phyloP scores from a whole-genome alignment of 225 moss, liverwort and hornwort genomes.

The Climacium dendroides region DNA sequence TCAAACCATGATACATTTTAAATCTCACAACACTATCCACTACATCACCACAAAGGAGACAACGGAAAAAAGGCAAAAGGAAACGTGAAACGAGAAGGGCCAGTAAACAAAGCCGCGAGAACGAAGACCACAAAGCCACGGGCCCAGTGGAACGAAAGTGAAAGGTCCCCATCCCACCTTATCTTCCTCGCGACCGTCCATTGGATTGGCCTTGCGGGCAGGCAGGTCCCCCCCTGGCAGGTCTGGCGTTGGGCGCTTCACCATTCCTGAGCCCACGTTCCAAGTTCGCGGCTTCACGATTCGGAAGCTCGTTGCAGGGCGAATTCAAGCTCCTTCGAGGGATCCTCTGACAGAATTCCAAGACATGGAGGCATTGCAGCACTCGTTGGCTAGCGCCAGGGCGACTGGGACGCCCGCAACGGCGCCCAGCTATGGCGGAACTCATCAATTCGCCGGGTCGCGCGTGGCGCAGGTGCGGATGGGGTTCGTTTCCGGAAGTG shows the following conservation, averaged over 20 bases:
- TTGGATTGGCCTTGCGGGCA: neutral
- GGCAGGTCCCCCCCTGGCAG: neutral
- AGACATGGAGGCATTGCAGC: constrained; percentile 27
- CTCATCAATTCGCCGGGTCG: neutral
- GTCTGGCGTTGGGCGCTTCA: neutral
- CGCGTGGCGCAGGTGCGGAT: constrained; percentile 21
- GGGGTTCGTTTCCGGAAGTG: constrained; percentile 17
- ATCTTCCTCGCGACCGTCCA: neutral
- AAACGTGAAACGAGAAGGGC: neutral
- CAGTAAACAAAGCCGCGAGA: neutral
- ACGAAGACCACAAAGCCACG: neutral
- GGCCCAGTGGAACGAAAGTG: neutral
- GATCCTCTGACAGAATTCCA: neutral
- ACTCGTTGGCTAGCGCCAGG: neutral
- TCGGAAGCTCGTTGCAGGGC: neutral
- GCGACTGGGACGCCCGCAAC: neutral
- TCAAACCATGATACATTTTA: neutral
- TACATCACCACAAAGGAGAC: neutral
- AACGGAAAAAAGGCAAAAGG: no score
- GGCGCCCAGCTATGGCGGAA: neutral
- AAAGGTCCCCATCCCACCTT: neutral
- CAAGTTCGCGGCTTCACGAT: neutral
- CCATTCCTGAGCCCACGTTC: neutral
- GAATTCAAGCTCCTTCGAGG: neutral
- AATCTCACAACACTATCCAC: neutral